Evolutionary conservation across 2,329 filamentous ascomycete species (phyloP).

Genomic region (Xylaria sp.): DNA sequence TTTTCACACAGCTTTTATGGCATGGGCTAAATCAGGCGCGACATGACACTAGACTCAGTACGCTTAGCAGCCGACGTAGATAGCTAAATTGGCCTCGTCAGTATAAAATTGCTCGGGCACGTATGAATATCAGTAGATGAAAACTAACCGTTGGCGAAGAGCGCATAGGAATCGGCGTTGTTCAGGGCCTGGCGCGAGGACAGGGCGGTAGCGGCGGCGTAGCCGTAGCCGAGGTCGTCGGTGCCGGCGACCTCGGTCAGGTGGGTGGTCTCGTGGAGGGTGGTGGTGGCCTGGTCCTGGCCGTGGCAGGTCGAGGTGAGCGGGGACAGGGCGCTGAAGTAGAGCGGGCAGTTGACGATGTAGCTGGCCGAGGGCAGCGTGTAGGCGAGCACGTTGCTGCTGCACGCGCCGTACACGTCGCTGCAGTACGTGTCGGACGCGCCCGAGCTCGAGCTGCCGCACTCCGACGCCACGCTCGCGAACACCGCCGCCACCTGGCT

Average conservation of each 20-base stretch:
- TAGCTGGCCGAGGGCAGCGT: conserved; percentile 56
- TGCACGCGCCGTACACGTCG: conserved; percentile 58
- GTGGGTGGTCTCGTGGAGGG: conserved; percentile 68
- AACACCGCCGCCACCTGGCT: conserved; percentile 48
- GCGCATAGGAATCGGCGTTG: conserved; percentile 64
- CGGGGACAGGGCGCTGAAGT: conserved; percentile 57
- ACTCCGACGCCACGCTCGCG: conserved; percentile 54
- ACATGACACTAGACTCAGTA: not conserved
- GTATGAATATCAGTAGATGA: not conserved
- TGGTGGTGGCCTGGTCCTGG: conserved; percentile 68
- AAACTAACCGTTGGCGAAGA: conserved; percentile 48
- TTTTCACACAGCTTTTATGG: not conserved
- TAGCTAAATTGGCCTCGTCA: conserved; percentile 19
- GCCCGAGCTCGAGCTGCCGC: conserved; percentile 51
- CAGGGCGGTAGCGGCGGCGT: conserved; percentile 54
- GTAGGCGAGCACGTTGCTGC: conserved; percentile 59
- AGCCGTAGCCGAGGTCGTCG: conserved; percentile 58
- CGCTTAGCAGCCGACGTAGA: conserved; percentile 16
- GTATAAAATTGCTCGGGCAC: not conserved
- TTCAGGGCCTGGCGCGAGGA: conserved; percentile 53
- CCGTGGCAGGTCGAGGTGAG: conserved; percentile 57
- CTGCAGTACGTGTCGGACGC: conserved; percentile 60
- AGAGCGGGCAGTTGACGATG: conserved; percentile 65
- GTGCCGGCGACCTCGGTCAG: conserved; percentile 60
- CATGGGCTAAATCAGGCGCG: not conserved